Percentiles rank a stretch among this genome's conserved stretches.
Evolutionary conservation across 1,284 basidiomycete genomes (phyloP).

Genomic region (Leccinum fallax): DNA sequence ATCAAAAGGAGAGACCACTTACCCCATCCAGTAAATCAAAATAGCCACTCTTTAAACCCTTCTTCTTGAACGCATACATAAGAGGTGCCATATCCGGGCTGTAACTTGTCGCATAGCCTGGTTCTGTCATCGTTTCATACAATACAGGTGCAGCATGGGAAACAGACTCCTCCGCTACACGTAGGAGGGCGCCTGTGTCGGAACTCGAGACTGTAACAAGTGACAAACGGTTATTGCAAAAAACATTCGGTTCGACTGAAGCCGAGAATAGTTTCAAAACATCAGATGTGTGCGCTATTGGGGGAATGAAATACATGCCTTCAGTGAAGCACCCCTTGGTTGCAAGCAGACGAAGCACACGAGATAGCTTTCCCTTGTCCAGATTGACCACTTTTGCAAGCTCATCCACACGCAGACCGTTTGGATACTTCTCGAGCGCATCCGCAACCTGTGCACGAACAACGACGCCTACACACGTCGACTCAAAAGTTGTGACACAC

Average conservation of each 20-base stretch:
- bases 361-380: conserved; percentile 32
- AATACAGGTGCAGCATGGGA: conserved; percentile 18
- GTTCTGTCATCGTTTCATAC: conserved; percentile 30
- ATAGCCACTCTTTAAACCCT: conserved; percentile 20
- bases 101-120: conserved; percentile 24
- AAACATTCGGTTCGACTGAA: conserved; percentile 26
- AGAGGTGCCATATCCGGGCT: conserved; percentile 26
- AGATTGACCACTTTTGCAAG: conserved; percentile 27
- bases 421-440: conserved; percentile 21
- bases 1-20: not conserved
- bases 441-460: conserved; percentile 30
- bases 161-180: conserved; percentile 17
- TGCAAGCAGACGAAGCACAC: conserved; percentile 37
- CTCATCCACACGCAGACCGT: conserved; percentile 29
- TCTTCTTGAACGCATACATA: conserved; percentile 25
- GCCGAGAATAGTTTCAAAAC: not conserved
- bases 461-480: conserved; percentile 28
- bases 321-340: conserved; percentile 39
- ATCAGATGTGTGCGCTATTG: not conserved
- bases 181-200: conserved; percentile 8
- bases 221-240: conserved; percentile 36
- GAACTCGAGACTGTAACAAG: conserved; percentile 22
- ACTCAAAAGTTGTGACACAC: conserved; percentile 19
- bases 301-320: conserved; percentile 9
- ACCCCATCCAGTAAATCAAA: conserved; percentile 10